Evolutionary conservation across 2,329 filamentous ascomycete species (phyloP).

Genomic region (Monilinia aucupariae): DNA sequence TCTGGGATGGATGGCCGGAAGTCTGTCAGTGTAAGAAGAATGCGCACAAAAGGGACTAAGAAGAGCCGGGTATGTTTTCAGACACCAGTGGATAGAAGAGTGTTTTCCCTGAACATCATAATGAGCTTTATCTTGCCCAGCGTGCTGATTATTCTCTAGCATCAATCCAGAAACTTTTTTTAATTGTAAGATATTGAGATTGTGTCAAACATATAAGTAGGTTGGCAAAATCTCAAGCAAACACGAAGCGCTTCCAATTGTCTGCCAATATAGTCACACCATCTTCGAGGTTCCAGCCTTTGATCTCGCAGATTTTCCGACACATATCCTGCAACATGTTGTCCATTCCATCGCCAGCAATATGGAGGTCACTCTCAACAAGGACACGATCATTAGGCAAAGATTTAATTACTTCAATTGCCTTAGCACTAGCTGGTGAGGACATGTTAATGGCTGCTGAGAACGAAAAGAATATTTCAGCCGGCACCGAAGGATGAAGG

Average conservation of each 20-base stretch:
- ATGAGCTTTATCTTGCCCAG: background rate
- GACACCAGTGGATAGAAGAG: background rate
- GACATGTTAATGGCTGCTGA: slow-evolving; percentile 76
- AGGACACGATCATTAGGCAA: slow-evolving; percentile 75
- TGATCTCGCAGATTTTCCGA: slow-evolving; percentile 69
- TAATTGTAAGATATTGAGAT: background rate
- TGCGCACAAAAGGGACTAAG: background rate
- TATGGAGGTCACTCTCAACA: slow-evolving; percentile 85
- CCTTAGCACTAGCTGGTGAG: slow-evolving; percentile 42
- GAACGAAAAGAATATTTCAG: slow-evolving; percentile 81
- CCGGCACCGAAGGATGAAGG: slow-evolving; percentile 64
- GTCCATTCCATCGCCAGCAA: slow-evolving; percentile 78
- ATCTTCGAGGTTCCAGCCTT: slow-evolving; percentile 68
- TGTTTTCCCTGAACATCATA: background rate
- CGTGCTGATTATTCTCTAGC: background rate
- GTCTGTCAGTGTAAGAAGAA: background rate
- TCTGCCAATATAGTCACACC: slow-evolving; percentile 61
- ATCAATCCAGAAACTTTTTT: background rate
- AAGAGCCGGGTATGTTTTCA: background rate
- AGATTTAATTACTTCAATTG: slow-evolving; percentile 58
- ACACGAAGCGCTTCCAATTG: slow-evolving; percentile 71
- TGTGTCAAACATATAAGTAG: background rate
- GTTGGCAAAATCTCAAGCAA: slow-evolving; percentile 10
- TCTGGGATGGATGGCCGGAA: background rate
- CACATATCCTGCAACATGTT: slow-evolving; percentile 66